Evolutionary conservation across 768 basidiomycete genomes (phyloP), one percentile per base, ranked within the genome.

Genomic region (Suillus variegatus): DNA sequence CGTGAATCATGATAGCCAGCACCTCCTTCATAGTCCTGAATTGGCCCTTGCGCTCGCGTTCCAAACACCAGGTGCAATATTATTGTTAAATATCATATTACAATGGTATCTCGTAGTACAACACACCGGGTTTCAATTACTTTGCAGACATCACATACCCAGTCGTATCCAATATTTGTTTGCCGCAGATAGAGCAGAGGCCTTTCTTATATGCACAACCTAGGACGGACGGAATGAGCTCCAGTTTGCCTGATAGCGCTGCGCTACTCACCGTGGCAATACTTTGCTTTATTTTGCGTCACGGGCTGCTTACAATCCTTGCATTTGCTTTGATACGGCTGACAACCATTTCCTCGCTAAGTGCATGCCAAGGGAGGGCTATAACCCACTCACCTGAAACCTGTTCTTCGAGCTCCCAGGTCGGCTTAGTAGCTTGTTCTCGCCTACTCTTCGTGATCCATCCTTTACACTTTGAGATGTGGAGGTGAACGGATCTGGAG

Each of bases 141-240:
- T 94, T 94, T 80, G 85, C 86, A 28, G 92, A 92, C 93, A 95
- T 95, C 60, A 84, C 86, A 74, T 94, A 94, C 70, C 90, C 87
- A 8, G 86, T 85, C 9, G 91, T 95, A 75, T 95, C 93, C 36
- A 94, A 82, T 65, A 95, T 92, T 73, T 89, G 82, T 73, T 93
- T 94, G 68, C 93, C 93, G 69, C 93, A 95, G 79, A 94, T 94
- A 55, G 92, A 86, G 71, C 93, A 95, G 46, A 92, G 76, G 14
- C 93, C 93, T 73, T 92, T 92, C 82, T 90, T 93, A 78, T 90
- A 94, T 25, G 93, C 93, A 74, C 93, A 95, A 38, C 93, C 93
- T 94, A 69, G 43, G 62, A 67, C 54, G 52, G 38, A 61, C 54
- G 52, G 38, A 61, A 65, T 69, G 47, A 66, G 57, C 36, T 63